Evolutionary conservation across 225 moss, liverwort and hornwort species (phyloP), one percentile per base, ranked within the genome.

Genomic region (Physcomitrium patens): DNA sequence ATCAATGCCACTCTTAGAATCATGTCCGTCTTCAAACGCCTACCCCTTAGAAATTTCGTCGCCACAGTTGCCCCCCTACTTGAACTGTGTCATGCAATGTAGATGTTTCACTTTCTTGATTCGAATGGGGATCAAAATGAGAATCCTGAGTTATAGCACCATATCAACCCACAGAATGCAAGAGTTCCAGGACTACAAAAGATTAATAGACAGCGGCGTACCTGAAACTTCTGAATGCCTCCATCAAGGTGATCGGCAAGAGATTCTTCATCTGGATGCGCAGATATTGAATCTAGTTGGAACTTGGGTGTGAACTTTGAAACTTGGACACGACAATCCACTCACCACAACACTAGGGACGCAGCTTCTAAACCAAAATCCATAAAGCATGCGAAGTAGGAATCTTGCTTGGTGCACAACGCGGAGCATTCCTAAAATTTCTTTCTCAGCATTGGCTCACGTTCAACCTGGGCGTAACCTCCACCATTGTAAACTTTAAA

Each of bases 331-430:
- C 18, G 68, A 17, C 3, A 73, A 43, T 22, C 42, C 63, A 10
- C 62, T 72, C 72, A 62, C 62, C 2, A 17, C 11, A 11, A 65
- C 44, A 68, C 57, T 63, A 77, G 68, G 16, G 1, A 54, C 55
- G n/a, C n/a, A 55, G 12, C 56, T 67, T 42, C 20, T 15, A 7
- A 14, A 68, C 62, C 63, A 12, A 2, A 77, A 8, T 2, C 42
- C 54, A 62, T 48, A 12, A 37, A 72, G 3, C 46, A 64, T 27
- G 26, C 51, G 42, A 47, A 24, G 8, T 16, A 74, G 15, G 7
- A 76, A 7, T 48, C 67, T 58, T 19, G 7, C 51, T 20, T 69
- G 77, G 24, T 10, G 22, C 16, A 63, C 0, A 23, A 54, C 17
- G 52, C 43, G 15, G n/a, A 43, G 44, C 53, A 74, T 63, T 63